Evolutionary conservation across 1,139 yeast species (phyloP).

Genomic region (Candida gigantensis): DNA sequence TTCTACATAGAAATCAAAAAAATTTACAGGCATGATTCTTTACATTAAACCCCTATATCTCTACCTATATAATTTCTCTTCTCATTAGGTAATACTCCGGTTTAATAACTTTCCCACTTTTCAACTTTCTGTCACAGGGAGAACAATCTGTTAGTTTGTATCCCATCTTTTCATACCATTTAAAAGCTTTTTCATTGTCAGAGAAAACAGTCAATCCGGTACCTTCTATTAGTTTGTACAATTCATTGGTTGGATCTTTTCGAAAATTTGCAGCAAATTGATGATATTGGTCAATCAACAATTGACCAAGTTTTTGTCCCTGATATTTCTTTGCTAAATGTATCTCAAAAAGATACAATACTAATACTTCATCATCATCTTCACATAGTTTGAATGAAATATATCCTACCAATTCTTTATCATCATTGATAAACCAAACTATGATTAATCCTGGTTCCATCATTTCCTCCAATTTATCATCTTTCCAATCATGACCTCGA

Average conservation of each 20-base stretch:
- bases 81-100: conserved; percentile 42
- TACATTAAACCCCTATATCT: too few relatives aligned
- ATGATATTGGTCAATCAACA: conserved; percentile 34
- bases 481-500: conserved; percentile 47
- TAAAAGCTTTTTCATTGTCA: conserved; percentile 41
- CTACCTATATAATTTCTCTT: conserved; percentile 1
- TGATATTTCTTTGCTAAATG: conserved; percentile 40
- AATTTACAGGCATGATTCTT: too few relatives aligned
- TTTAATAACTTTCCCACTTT: conserved; percentile 38
- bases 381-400: conserved; percentile 42
- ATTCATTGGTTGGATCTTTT: conserved; percentile 5
- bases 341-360: conserved; percentile 55
- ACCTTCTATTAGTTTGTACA: conserved; percentile 21
- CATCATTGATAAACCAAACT: conserved; percentile 25
- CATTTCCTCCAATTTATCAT: conserved; percentile 48
- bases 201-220: conserved; percentile 54
- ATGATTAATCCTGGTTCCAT: conserved; percentile 44
- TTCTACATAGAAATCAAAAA: too few relatives aligned
- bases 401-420: conserved; percentile 36
- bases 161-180: conserved; percentile 46
- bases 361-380: conserved; percentile 30
- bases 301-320: conserved; percentile 33
- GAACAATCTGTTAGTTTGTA: conserved; percentile 41
- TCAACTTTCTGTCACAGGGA: conserved; percentile 41
- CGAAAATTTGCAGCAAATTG: conserved; percentile 21